These are phyloP conservation scores for Zygotorulaspora sp. DNA, from an alignment of 805 yeast genomes.

Conservation along the genomic window DNA sequence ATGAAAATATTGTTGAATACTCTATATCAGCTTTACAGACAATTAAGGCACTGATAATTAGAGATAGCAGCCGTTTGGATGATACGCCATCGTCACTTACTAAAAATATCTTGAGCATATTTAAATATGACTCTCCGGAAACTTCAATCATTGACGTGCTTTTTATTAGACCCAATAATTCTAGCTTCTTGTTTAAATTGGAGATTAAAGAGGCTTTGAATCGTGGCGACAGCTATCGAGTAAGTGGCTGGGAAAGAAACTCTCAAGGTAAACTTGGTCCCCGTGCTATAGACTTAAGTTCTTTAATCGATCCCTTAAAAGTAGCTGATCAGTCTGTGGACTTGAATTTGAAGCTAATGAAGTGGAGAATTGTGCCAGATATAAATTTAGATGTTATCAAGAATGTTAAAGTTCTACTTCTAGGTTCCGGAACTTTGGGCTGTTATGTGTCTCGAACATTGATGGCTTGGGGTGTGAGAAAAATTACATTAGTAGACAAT, in stretches of 20 bases:
- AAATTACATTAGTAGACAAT: constrained; percentile 83
- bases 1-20: constrained; percentile 19
- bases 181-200: constrained; percentile 32
- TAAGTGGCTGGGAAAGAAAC: constrained; percentile 90
- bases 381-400: constrained; percentile 64
- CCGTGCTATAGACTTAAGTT: constrained; percentile 74
- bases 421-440: constrained; percentile 98
- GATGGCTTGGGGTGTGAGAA: constrained; percentile 90
- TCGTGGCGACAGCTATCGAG: constrained; percentile 36
- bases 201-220: constrained; percentile 5
- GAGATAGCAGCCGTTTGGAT: constrained; percentile 38
- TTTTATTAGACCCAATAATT: constrained; percentile 37
- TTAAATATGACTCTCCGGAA: constrained; percentile 36
- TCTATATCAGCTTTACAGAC: constrained; percentile 6
- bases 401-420: constrained; percentile 57
- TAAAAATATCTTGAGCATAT: constrained; percentile 52
- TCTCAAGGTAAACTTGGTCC: constrained; percentile 70
- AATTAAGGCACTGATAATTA: constrained; percentile 33
- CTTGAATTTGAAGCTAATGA: constrained; percentile 85
- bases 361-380: constrained; percentile 90
- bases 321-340: constrained; percentile 91
- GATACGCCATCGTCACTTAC: constrained; percentile 48
- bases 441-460: constrained; percentile 82
- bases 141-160: constrained; percentile 36
- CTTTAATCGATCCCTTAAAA: constrained; percentile 73